A percentile compares a stretch with the other conserved stretches of the same genome.
Conservation (phyloP, 257 asterid species). For the Ligustrum vulgare region DNA sequence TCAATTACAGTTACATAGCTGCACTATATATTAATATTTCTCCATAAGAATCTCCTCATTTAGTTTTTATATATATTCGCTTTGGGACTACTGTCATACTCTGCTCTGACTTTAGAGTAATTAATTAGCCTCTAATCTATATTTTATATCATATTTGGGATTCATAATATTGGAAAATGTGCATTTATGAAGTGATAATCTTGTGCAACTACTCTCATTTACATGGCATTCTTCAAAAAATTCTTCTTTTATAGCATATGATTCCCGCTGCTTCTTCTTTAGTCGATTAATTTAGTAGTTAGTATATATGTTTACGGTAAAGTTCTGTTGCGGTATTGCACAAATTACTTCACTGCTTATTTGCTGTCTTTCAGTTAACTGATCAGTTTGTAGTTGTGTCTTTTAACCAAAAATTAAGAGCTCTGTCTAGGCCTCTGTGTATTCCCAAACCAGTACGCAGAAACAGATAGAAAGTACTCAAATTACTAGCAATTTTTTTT, state of each 20-base stretch:
- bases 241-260: background rate
- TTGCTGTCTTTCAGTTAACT: constrained; percentile 3
- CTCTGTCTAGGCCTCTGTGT: background rate
- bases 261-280: background rate
- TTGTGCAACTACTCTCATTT: background rate
- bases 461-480: background rate
- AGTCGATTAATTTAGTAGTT: background rate
- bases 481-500: constrained; percentile 2
- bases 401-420: constrained; percentile 10
- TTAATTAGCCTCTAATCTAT: background rate
- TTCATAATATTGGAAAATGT: constrained; percentile 2
- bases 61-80: background rate
- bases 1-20: background rate
- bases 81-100: background rate
- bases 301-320: background rate
- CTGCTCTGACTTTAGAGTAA: background rate
- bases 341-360: background rate
- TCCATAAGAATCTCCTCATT: background rate
- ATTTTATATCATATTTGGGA: background rate
- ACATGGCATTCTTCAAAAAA: background rate
- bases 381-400: constrained; percentile 10
- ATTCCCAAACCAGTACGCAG: constrained; percentile 12
- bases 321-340: constrained; percentile 5
- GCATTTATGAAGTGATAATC: constrained; percentile 3
- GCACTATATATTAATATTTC: background rate